Evolutionary conservation across 192 early-diverging fungal genomes (phyloP).

Genomic region (Rhizophagus clarus): DNA sequence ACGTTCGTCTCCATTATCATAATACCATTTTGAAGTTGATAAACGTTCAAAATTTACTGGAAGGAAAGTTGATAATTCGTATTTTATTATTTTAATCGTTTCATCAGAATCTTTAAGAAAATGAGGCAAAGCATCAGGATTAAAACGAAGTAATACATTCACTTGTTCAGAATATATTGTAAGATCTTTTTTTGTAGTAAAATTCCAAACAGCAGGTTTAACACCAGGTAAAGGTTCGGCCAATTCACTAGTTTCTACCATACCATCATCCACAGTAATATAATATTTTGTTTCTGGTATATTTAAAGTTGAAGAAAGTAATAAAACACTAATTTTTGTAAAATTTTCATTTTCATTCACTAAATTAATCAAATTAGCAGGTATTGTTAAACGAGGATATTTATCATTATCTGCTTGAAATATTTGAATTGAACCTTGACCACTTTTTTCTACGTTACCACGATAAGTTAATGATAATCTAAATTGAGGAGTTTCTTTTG

Average conservation of each 20-base stretch:
- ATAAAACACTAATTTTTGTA: background rate
- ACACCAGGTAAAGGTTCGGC: conserved; percentile 1
- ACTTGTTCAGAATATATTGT: background rate
- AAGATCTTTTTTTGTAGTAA: background rate
- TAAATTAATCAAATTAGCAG: background rate
- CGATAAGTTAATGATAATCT: background rate
- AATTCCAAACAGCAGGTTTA: background rate
- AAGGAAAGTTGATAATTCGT: conserved; percentile 4
- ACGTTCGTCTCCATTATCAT: background rate
- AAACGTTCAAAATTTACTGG: background rate
- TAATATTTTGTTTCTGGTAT: conserved; percentile 1
- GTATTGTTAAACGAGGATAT: background rate
- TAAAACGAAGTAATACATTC: background rate
- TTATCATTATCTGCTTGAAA: conserved; percentile 1
- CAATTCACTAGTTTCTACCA: background rate
- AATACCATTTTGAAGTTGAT: conserved; percentile 3
- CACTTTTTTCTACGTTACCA: background rate
- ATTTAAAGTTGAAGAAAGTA: conserved; percentile 10
- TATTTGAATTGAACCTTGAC: background rate
- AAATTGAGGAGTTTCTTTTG: background rate
- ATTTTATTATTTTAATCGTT: background rate
- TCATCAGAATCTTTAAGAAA: background rate
- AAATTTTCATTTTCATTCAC: background rate
- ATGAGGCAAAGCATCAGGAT: background rate
- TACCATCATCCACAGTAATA: background rate